phyloP scores from a whole-genome alignment of 805 yeast genomes.

The Ogataea zsoltii region DNA sequence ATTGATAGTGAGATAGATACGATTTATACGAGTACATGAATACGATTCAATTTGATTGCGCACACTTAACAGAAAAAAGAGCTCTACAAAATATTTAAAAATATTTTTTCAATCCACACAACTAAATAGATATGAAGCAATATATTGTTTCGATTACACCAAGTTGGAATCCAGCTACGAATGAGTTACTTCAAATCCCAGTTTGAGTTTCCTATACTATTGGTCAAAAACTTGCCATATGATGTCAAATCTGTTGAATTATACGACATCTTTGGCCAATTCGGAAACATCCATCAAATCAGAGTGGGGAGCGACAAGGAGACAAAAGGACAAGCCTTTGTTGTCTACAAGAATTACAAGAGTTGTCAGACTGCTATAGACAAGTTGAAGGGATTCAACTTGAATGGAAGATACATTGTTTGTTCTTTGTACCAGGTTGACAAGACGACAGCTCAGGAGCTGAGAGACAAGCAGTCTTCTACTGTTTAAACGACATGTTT shows the following conservation, averaged over 20 bases:
- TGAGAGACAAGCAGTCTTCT: conserved; percentile 15
- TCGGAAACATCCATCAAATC: conserved; percentile 57
- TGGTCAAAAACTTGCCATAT: conserved; percentile 60
- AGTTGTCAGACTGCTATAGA: conserved; percentile 52
- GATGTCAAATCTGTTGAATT: conserved; percentile 46
- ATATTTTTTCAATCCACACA: too few species aligned
- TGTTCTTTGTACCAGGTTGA: conserved; percentile 50
- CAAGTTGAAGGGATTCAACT: conserved; percentile 61
- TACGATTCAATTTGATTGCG: too few species aligned
- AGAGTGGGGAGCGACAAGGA: conserved; percentile 42
- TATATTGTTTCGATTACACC: too few species aligned
- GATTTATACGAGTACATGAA: too few species aligned
- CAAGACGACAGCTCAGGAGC: conserved; percentile 28
- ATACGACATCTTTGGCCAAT: conserved; percentile 53
- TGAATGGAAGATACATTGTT: conserved; percentile 58
- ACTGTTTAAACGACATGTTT: not conserved
- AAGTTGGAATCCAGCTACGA: too few species aligned
- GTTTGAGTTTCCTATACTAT: conserved; percentile 38
- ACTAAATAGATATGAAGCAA: too few species aligned
- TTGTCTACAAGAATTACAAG: conserved; percentile 49
- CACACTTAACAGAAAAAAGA: too few species aligned
- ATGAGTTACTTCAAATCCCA: conserved; percentile 21
- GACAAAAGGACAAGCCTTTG: conserved; percentile 52
- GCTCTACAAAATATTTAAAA: too few species aligned
- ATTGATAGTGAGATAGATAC: conserved; percentile 32